Evolutionary conservation across 352 stramenopile species (phyloP).

Genomic region (Bremia lactucae): DNA sequence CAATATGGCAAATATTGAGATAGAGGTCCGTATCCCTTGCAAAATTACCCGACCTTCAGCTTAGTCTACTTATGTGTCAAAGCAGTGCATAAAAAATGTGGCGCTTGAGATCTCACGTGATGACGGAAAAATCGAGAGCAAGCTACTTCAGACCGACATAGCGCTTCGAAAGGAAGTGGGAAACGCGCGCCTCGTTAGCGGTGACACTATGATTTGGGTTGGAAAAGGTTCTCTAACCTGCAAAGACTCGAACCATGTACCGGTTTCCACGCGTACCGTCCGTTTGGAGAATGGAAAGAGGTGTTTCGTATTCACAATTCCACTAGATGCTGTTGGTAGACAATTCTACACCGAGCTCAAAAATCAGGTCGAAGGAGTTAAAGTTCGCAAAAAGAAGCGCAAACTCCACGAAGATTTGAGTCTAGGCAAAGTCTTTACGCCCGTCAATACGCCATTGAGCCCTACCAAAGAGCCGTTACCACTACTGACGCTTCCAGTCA

Average conservation of each 20-base stretch:
- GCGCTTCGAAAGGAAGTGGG: conserved; percentile 70
- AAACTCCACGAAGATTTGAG: conserved; percentile 69
- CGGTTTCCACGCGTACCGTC: conserved; percentile 26
- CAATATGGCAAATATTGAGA: too few relatives aligned
- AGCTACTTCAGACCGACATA: conserved; percentile 29
- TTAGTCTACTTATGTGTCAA: neutral
- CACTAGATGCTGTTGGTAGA: conserved; percentile 25
- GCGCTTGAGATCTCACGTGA: conserved; percentile 39
- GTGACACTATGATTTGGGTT: conserved; percentile 64
- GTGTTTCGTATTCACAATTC: conserved; percentile 53
- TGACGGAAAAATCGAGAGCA: conserved; percentile 29
- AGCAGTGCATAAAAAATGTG: conserved; percentile 44
- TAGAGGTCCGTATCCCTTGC: too few relatives aligned
- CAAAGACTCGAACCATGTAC: conserved; percentile 30
- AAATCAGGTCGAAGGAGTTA: conserved; percentile 46
- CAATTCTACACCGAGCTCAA: conserved; percentile 59
- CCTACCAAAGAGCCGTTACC: conserved; percentile 21
- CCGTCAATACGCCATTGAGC: conserved; percentile 58
- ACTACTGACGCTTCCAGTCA: conserved; percentile 24
- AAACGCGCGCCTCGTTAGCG: conserved; percentile 68
- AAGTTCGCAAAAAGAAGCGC: conserved; percentile 60
- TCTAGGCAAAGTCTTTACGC: conserved; percentile 49
- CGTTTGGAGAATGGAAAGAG: conserved; percentile 49
- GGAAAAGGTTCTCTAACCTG: conserved; percentile 34
- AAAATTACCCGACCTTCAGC: too few relatives aligned